A percentile compares a stretch with the other conserved stretches of the same genome.
Conservation (phyloP, 306 rosid species). For the Argentina anserina region DNA sequence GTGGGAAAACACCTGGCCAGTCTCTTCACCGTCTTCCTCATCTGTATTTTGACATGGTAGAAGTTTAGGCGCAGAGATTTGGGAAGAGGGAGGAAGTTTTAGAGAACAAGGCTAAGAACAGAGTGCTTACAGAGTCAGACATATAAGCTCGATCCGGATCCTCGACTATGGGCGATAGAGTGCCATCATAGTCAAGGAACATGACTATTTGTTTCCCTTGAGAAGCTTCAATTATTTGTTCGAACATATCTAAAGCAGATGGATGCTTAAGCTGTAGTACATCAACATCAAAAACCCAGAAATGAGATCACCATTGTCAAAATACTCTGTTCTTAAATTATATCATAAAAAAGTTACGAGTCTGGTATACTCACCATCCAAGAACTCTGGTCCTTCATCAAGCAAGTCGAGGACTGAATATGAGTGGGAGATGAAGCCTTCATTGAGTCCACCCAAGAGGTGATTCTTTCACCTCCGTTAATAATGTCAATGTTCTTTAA, state of each 20-base stretch:
- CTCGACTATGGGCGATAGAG: conserved; percentile 83
- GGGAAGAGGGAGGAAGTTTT: neutral
- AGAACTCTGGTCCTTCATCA: conserved; percentile 46
- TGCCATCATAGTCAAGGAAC: conserved; percentile 92
- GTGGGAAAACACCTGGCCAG: conserved; percentile 82
- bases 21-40: conserved; percentile 75
- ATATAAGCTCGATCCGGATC: conserved; percentile 87
- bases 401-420: conserved; percentile 46
- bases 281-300: neutral
- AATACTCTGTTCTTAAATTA: neutral
- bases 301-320: neutral
- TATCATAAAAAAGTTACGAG: neutral
- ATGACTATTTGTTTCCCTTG: conserved; percentile 77
- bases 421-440: conserved; percentile 87
- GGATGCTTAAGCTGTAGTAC: conserved; percentile 61
- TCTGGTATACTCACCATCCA: conserved; percentile 57
- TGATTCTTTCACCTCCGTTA: conserved; percentile 61
- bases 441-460: conserved; percentile 83
- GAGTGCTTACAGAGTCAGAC: conserved; percentile 59
- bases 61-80: neutral
- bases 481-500: conserved; percentile 61
- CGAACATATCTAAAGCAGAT: conserved; percentile 82
- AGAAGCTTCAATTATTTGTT: conserved; percentile 65
- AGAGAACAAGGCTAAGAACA: neutral
- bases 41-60: conserved; percentile 39